A percentile compares a stretch with the other conserved stretches of the same genome.
phyloP scores from a whole-genome alignment of 192 early-diverging fungal genomes.

The Gonapodya prolifera region DNA sequence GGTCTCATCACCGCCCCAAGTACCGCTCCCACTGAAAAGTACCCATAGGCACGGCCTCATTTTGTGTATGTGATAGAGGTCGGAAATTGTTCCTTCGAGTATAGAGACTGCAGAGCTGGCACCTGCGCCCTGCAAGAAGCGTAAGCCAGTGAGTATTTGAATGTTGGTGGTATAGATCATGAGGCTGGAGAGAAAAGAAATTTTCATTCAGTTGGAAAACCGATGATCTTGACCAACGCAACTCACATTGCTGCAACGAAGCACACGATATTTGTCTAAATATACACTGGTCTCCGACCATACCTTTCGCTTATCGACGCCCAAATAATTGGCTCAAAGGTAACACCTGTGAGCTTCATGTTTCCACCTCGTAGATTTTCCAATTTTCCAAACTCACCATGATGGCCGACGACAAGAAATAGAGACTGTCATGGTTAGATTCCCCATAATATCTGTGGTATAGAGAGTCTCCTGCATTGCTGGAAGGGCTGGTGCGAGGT shows the following conservation, averaged over 20 bases:
- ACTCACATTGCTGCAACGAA: neutral
- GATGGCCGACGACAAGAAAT: neutral
- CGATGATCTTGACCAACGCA: no score
- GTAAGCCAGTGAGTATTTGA: neutral
- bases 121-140: neutral
- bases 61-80: slow-evolving; percentile 32
- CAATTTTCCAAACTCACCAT: no score
- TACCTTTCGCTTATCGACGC: slow-evolving; percentile 32
- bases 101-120: slow-evolving; percentile 6
- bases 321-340: slow-evolving; percentile 33
- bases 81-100: slow-evolving; percentile 32
- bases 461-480: neutral
- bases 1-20: slow-evolving; percentile 35
- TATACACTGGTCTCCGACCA: slow-evolving; percentile 30
- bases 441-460: neutral
- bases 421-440: neutral
- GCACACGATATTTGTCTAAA: slow-evolving; percentile 24
- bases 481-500: neutral
- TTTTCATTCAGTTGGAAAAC: no score
- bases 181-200: no score
- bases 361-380: no score
- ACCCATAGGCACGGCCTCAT: slow-evolving; percentile 34
- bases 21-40: slow-evolving; percentile 34
- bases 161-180: no score
- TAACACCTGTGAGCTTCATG: slow-evolving; percentile 32